Conservation (phyloP, 2,329 filamentous ascomycete species). For the Alternaria tenuissima region DNA sequence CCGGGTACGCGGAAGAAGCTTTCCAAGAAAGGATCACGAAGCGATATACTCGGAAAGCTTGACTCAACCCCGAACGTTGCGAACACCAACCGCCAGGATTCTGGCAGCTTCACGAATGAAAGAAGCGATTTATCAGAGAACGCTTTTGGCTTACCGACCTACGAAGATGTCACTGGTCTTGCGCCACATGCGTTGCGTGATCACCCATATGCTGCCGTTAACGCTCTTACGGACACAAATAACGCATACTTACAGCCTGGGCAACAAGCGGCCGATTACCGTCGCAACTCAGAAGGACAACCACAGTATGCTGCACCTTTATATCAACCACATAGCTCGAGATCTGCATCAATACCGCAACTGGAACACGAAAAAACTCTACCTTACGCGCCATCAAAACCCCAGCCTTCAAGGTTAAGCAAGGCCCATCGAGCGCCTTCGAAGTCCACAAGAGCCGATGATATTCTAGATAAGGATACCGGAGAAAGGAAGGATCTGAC, state of each 20-base stretch:
- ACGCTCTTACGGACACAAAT: conserved; percentile 3
- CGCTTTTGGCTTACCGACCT: conserved; percentile 18
- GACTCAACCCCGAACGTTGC: conserved; percentile 14
- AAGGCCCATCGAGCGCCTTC: conserved; percentile 31
- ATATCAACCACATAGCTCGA: conserved; percentile 24
- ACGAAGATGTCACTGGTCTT: conserved; percentile 19
- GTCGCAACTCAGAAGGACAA: conserved; percentile 36
- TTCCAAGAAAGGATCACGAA: conserved; percentile 32
- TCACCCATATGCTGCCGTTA: conserved; percentile 28
- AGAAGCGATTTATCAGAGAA: conserved; percentile 21
- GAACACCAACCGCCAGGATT: conserved; percentile 32
- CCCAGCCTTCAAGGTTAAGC: conserved; percentile 30
- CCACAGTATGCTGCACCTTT: conserved; percentile 33
- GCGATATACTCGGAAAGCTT: conserved; percentile 21
- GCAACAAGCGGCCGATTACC: conserved; percentile 27
- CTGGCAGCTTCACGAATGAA: conserved; percentile 33
- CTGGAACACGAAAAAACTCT: conserved; percentile 17
- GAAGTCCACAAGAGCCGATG: conserved; percentile 23
- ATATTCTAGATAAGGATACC: conserved; percentile 42
- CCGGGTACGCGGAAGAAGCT: conserved; percentile 30
- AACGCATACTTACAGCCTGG: conserved; percentile 7
- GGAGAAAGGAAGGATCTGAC: conserved; percentile 44
- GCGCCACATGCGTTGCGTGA: conserved; percentile 23
- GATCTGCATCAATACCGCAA: conserved; percentile 27
- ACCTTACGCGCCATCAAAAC: conserved; percentile 11